Conservation (phyloP, 139 green algal species). For the Volvox africanus region DNA sequence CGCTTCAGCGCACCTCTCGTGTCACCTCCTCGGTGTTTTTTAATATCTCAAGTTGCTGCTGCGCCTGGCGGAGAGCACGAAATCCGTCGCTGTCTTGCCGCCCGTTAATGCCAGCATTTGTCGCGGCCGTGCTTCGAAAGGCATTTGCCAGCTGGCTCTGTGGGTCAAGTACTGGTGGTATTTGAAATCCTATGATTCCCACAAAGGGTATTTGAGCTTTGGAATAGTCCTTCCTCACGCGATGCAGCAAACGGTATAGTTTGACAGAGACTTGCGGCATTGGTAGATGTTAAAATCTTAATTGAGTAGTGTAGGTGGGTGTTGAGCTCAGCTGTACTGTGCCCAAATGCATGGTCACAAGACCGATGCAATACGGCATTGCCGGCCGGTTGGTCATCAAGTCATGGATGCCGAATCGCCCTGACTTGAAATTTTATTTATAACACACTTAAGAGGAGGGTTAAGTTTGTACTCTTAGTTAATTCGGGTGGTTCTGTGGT, state of each 20-base stretch:
- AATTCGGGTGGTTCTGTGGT: too few relatives aligned
- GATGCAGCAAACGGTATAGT: constrained; percentile 12
- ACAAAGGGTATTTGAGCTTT: constrained; percentile 15
- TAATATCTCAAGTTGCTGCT: constrained; percentile 28
- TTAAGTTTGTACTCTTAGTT: too few relatives aligned
- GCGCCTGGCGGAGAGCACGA: constrained; percentile 10
- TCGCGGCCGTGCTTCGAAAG: background rate
- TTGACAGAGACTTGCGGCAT: background rate
- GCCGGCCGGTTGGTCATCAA: too few relatives aligned
- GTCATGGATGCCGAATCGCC: too few relatives aligned
- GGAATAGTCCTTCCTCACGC: background rate
- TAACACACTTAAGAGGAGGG: too few relatives aligned
- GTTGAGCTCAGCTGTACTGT: too few relatives aligned
- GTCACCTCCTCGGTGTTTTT: constrained; percentile 17
- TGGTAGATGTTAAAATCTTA: too few relatives aligned
- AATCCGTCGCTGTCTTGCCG: constrained; percentile 7
- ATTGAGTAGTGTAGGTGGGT: too few relatives aligned
- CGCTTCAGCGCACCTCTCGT: constrained; percentile 10
- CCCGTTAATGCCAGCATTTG: background rate
- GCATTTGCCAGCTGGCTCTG: background rate
- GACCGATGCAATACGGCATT: too few relatives aligned
- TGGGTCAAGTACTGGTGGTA: background rate
- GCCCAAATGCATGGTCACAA: too few relatives aligned
- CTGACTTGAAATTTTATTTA: too few relatives aligned
- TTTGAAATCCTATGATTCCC: background rate